Conservation (phyloP, 2,329 filamentous ascomycete genomes). For the Botrytis galanthina region DNA sequence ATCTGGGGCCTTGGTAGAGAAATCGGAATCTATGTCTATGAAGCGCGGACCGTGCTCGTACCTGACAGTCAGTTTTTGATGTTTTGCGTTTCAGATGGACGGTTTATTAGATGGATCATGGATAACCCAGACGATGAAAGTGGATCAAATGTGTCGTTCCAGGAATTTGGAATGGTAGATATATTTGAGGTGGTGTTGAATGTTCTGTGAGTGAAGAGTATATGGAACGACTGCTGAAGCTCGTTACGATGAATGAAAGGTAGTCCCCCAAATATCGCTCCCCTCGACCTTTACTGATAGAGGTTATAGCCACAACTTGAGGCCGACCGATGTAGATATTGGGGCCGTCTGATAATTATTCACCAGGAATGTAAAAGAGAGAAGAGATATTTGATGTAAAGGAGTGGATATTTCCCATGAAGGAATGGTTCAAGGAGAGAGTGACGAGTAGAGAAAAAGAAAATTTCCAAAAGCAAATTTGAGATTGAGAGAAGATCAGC, state of each 20-base stretch:
- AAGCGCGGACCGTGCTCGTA: neutral
- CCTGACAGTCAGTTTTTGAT: constrained; percentile 7
- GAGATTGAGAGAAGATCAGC: neutral
- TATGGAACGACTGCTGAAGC: neutral
- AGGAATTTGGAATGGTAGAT: neutral
- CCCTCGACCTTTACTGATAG: neutral
- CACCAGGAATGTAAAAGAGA: neutral
- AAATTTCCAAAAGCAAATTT: neutral
- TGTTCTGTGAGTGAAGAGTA: neutral
- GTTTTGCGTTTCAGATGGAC: neutral
- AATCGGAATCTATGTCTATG: neutral
- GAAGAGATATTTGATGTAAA: neutral
- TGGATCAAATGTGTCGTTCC: neutral
- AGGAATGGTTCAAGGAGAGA: neutral
- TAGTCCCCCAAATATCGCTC: neutral
- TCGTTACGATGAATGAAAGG: neutral
- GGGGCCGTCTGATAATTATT: neutral
- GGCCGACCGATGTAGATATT: neutral
- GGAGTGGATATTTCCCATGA: neutral
- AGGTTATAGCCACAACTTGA: neutral
- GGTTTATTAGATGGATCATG: neutral
- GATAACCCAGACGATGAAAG: neutral
- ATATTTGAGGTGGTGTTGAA: neutral
- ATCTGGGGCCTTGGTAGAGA: neutral
- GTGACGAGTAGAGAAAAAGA: constrained; percentile 3